Base-by-base conservation (phyloP, 768 basidiomycete genomes). In the Mycena vitilis region DNA sequence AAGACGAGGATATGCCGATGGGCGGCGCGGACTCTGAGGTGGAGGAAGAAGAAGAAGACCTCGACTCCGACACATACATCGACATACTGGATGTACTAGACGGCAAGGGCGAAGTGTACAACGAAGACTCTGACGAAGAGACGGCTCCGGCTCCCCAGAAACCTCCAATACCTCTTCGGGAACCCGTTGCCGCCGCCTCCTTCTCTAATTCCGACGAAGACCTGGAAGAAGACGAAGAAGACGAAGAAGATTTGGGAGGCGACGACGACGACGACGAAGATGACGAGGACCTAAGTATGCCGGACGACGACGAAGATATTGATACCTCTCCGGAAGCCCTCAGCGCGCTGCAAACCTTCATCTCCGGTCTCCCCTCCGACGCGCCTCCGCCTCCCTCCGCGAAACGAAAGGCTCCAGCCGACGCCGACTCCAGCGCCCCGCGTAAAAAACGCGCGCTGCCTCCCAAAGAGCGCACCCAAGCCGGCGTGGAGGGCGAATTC, bases 401-500 rank as follows among this genome's bases (percentile, higher is more conserved):
- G 71, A 95, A 95, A 79, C 89, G 95, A 66, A 95, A 95, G 79
- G 84, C 85, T 1, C 72, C 74, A 3, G 74, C 72, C 6, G 78
- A 75, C 10, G 72, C 73, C 16, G 63, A 68, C 8, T 77, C 75
- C 16, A 69, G 75, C 7, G 77, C 75, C 44, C 75, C 78, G 18
- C 80, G 83, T 59, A 92, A 91, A 75, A 84, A 91, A 51, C 88
- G 93, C 42, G 78, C 83, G 12, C 80, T 87, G 1, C 75, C 58
- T 49, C 49, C 95, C 59, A 81, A 86, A 63, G 95, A 95, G 74
- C 86, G 87, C 58, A 95, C 91, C 3, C 91, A 94, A 73, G 88
- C 90, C 36, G 95, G 93, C 8, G 86, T 85, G 37, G 95, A 96
- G 76, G 90, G 89, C 73, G 95, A 95, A 74, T 96, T 95, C 75